These are phyloP conservation scores for Corchorus capsularis DNA, from an alignment of 345 rosid genomes.

Conservation along the genomic window DNA sequence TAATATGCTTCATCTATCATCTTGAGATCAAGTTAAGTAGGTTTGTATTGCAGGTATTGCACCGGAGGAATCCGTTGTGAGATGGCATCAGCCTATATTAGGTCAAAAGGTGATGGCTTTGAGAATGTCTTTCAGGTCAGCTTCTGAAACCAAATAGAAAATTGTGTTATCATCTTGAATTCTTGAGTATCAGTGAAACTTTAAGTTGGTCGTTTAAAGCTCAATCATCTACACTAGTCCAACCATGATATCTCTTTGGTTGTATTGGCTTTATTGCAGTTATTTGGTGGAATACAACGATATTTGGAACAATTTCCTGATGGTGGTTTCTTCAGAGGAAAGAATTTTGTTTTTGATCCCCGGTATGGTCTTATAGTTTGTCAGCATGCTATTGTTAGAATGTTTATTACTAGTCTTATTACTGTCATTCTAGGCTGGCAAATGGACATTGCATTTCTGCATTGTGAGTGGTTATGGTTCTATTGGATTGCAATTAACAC, in stretches of 20 bases:
- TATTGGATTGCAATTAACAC: too few species aligned
- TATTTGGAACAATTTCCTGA: constrained; percentile 89
- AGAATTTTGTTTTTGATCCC: constrained; percentile 94
- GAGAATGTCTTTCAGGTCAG: constrained; percentile 86
- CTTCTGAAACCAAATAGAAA: constrained; percentile 22
- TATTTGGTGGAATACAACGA: constrained; percentile 92
- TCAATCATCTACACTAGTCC: constrained; percentile 10
- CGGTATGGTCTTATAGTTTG: constrained; percentile 50
- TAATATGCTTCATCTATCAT: constrained; percentile 10
- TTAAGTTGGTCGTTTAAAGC: constrained; percentile 9
- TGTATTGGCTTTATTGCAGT: constrained; percentile 49
- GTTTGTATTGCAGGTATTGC: constrained; percentile 65
- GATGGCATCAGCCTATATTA: constrained; percentile 94
- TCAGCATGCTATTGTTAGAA: not conserved
- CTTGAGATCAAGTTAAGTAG: not conserved
- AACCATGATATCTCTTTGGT: constrained; percentile 4
- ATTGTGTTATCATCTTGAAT: not conserved
- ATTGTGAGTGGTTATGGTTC: not conserved
- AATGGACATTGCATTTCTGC: not conserved
- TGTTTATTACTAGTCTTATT: not conserved
- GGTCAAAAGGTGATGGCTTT: constrained; percentile 86
- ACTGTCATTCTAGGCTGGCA: not conserved
- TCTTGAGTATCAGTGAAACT: constrained; percentile 2
- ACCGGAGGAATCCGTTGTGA: constrained; percentile 99
- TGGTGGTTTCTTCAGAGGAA: constrained; percentile 93